Base-by-base conservation (phyloP, 2,329 filamentous ascomycete genomes). In the Pseudogymnoascus sp. region DNA sequence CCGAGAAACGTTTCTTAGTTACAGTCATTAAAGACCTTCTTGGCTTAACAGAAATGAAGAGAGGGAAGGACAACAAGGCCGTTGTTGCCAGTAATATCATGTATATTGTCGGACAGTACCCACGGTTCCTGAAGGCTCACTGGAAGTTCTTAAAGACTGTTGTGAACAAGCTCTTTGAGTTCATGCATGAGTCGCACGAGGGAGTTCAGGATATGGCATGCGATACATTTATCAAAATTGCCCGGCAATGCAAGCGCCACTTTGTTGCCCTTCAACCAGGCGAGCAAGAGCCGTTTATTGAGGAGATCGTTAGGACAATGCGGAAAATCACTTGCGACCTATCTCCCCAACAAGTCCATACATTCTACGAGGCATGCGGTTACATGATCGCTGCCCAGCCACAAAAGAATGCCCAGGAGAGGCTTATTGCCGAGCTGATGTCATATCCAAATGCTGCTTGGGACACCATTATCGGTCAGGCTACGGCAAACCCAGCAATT, bases 141-240 rank as follows among this genome's bases (percentile, higher is more conserved):
- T 99, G 95, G 95, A 99, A 99, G 76, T 99, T 99, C 79, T 81
- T 99, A 63, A 99, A 99, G 86, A 99, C 95, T 2, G 95, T 99
- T 17, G 95, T 99, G 72, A 99, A 99, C 79, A 99, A 99, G 80
- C 84, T 99, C 4, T 99, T 99, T 72, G 95, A 99, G 79, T 99
- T 99, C 74, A 99, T 99, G 95, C 95, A 99, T 76, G 95, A 99
- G 77, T 97, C 95, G 1, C 95, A 99, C 72, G 95, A 99, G 80
- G 95, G 91, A 80, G 95, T 99, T 26, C 96, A 99, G 78, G 95
- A 99, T 77, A 99, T 99, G 96, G 95, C 95, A 72, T 99, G 95
- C 75, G 96, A 99, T 77, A 99, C 95, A 0, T 99, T 99, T 72
- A 99, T 99, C 78, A 99, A 99, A 82, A 99, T 99, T 74, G 96